These are phyloP conservation scores for Claviceps cyperi DNA, from an alignment of 2,329 filamentous ascomycete species.

Conservation along the genomic window DNA sequence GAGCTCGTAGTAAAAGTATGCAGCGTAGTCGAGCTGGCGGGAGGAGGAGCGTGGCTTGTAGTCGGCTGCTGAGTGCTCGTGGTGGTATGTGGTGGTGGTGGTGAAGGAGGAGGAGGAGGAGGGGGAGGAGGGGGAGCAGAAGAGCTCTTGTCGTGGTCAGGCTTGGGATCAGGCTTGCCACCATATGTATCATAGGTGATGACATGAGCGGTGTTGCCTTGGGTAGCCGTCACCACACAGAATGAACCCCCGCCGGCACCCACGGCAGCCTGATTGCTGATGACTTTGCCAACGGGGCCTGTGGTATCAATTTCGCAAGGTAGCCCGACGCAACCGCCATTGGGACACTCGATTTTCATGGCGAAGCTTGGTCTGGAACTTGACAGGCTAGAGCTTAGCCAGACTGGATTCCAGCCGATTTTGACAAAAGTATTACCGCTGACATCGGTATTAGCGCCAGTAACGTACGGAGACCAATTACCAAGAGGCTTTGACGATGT, in stretches of 20 bases:
- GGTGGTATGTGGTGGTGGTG: constrained; percentile 2
- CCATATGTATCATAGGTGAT: constrained; percentile 41
- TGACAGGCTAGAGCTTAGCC: constrained; percentile 39
- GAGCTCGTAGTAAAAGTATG: background rate
- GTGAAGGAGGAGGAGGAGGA: too few relatives aligned
- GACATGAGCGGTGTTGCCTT: constrained; percentile 51
- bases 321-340: constrained; percentile 53
- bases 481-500: constrained; percentile 45
- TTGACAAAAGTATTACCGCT: constrained; percentile 58
- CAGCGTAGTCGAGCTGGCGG: background rate
- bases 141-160: constrained; percentile 6
- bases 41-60: constrained; percentile 1
- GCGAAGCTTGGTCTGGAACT: constrained; percentile 49
- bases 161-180: constrained; percentile 14
- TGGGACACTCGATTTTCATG: constrained; percentile 54
- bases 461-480: constrained; percentile 67
- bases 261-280: constrained; percentile 34
- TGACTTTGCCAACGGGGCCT: constrained; percentile 39
- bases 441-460: constrained; percentile 55
- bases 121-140: too few relatives aligned
- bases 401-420: constrained; percentile 67
- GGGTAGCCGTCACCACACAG: constrained; percentile 62
- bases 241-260: constrained; percentile 58
- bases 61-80: background rate
- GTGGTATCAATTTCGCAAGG: constrained; percentile 59